Conservation (phyloP, 345 rosid species). For the Noccaea bulbosa region DNA sequence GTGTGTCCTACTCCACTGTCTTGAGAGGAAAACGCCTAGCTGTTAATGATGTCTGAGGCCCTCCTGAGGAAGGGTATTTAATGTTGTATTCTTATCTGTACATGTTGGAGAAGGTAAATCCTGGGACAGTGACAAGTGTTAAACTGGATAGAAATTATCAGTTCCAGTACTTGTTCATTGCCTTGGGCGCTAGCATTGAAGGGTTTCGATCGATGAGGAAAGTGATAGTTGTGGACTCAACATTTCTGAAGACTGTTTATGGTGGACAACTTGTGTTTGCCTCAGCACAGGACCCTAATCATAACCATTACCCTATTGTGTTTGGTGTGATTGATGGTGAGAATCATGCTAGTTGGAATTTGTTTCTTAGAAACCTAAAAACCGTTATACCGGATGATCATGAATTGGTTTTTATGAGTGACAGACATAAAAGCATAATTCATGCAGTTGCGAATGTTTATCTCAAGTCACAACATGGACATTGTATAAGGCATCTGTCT, state of each 20-base stretch:
- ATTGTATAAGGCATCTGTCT: not conserved
- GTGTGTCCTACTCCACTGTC: not conserved
- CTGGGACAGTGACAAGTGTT: not conserved
- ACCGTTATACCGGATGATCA: not conserved
- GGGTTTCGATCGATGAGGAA: constrained; percentile 2
- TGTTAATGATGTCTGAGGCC: not conserved
- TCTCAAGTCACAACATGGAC: not conserved
- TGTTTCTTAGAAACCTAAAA: not conserved
- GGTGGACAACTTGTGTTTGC: not conserved
- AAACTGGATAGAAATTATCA: not conserved
- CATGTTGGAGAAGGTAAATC: not conserved
- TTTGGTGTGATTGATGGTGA: not conserved
- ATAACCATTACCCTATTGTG: not conserved
- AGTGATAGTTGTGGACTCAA: constrained; percentile 13
- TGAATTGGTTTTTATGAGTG: not conserved
- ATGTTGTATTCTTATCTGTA: not conserved
- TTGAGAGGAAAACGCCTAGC: not conserved
- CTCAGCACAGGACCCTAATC: not conserved
- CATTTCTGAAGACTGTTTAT: no score
- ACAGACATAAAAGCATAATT: not conserved
- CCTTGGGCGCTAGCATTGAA: constrained; percentile 4
- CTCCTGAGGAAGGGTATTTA: not conserved
- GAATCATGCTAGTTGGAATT: not conserved
- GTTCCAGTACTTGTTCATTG: constrained; percentile 2
- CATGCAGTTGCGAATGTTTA: not conserved